Evolutionary conservation across 331 rosid genomes (phyloP).

Genomic region (Quercus phellos): DNA sequence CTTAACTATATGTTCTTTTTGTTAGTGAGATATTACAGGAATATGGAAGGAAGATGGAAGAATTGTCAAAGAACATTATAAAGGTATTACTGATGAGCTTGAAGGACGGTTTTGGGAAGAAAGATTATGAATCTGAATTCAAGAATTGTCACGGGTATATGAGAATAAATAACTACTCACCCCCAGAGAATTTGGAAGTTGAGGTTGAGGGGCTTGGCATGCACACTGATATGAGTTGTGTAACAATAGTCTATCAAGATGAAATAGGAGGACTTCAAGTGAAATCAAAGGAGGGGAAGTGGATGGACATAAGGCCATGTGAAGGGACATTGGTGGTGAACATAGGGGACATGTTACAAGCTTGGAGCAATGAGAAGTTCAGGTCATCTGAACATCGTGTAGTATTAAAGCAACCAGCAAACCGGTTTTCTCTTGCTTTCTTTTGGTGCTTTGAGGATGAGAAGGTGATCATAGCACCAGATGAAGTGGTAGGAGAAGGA

Average conservation of each 20-base stretch:
- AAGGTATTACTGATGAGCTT: constrained; percentile 56
- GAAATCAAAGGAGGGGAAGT: constrained; percentile 66
- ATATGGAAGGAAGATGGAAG: constrained; percentile 78
- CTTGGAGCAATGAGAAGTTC: constrained; percentile 82
- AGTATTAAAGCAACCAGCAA: constrained; percentile 46
- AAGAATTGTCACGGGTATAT: constrained; percentile 81
- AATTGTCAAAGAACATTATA: constrained; percentile 57
- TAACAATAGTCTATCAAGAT: constrained; percentile 77
- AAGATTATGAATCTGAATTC: constrained; percentile 56
- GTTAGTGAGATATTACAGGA: constrained; percentile 73
- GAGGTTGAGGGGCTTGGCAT: constrained; percentile 82
- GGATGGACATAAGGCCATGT: constrained; percentile 77
- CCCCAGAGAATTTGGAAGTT: constrained; percentile 38
- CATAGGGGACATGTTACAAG: constrained; percentile 89
- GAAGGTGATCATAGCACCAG: constrained; percentile 63
- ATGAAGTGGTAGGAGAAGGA: constrained; percentile 68
- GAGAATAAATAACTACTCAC: constrained; percentile 72
- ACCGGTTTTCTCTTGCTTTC: constrained; percentile 78
- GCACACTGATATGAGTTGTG: constrained; percentile 98
- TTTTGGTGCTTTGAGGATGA: constrained; percentile 93
- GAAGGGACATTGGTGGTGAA: constrained; percentile 81
- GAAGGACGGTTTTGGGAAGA: constrained; percentile 53
- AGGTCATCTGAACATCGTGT: constrained; percentile 95
- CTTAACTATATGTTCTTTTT: constrained; percentile 2
- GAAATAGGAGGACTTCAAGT: constrained; percentile 90